These are phyloP conservation scores for Niebla homalea DNA, from an alignment of 495 filamentous ascomycete genomes.

Conservation along the genomic window DNA sequence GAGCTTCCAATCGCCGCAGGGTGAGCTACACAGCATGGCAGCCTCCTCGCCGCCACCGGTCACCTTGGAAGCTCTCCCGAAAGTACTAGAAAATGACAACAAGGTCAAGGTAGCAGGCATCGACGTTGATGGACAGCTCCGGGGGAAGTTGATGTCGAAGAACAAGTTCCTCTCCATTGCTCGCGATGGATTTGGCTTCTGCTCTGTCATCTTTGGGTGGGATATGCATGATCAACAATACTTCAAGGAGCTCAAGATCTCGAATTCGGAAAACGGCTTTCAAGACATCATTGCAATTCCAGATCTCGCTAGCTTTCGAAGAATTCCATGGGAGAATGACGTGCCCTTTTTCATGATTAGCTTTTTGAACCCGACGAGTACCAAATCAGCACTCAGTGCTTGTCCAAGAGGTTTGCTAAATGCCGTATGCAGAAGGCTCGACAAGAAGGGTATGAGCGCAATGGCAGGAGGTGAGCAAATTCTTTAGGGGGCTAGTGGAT, in stretches of 20 bases:
- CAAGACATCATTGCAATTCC: slow-evolving; percentile 75
- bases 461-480: slow-evolving; percentile 76
- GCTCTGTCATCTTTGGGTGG: slow-evolving; percentile 93
- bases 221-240: slow-evolving; percentile 96
- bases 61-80: slow-evolving; percentile 49
- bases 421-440: slow-evolving; percentile 50
- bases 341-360: slow-evolving; percentile 87
- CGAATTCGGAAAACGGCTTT: slow-evolving; percentile 89
- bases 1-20: too few relatives aligned
- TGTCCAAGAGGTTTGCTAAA: slow-evolving; percentile 71
- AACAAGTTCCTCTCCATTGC: slow-evolving; percentile 87
- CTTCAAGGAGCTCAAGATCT: slow-evolving; percentile 67
- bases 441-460: slow-evolving; percentile 53
- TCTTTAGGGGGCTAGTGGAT: background rate
- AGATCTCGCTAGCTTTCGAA: slow-evolving; percentile 67
- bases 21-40: too few relatives aligned
- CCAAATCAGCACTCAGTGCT: slow-evolving; percentile 49
- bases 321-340: slow-evolving; percentile 91
- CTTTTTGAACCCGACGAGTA: slow-evolving; percentile 67
- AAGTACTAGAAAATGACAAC: slow-evolving; percentile 58
- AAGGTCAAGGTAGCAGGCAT: slow-evolving; percentile 85
- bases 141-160: slow-evolving; percentile 91
- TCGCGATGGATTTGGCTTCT: slow-evolving; percentile 83
- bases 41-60: slow-evolving; percentile 18
- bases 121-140: slow-evolving; percentile 81